Evolutionary conservation across 441 rosid genomes (phyloP), one percentile per base, ranked within the genome.

Genomic region (Metrosideros polymorpha): DNA sequence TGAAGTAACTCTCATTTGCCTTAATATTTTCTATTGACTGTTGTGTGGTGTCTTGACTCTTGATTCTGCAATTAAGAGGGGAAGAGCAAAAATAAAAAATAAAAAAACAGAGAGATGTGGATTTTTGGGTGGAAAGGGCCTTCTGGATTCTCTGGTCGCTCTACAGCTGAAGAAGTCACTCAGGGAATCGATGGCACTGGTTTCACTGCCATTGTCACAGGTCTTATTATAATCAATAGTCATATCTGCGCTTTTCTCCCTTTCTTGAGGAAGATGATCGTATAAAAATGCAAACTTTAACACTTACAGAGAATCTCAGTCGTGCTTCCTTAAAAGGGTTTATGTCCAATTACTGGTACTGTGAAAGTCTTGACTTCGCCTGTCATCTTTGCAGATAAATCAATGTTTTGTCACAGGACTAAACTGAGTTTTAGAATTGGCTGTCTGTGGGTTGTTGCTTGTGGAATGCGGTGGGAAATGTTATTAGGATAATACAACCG

Each of bases 91-190:
- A 18, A 15, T 6, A 15, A 5, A 24, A 39, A 63, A n/a, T n/a
- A 32, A 15, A 1, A 10, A 55, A 55, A 55, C 25, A 8, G 7
- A 27, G 0, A 22, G 83, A 92, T 92, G 94, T 92, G 95, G 92
- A 84, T 92, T 82, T 93, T 91, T 63, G 91, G 94, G 85, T 87
- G 92, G 88, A 92, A 91, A 87, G 94, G 95, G 30, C 90, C 93
- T 71, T 93, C 94, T 85, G 94, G 95, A 56, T 93, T 92, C 92
- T 94, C 95, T 22, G 92, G 92, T 29, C 66, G 89, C 79, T 93
- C 95, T 19, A 93, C 95, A 4, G 94, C 95, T 82, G 95, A 93
- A 82, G 91, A 94, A 88, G 94, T 93, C 83, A 91, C 94, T 22
- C 88, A 85, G 42, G 97, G 95, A 43, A 86, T 93, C 87, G 94